Evolutionary conservation across 2,329 filamentous ascomycete genomes (phyloP).

Genomic region (Fusarium tanahbumbuense): DNA sequence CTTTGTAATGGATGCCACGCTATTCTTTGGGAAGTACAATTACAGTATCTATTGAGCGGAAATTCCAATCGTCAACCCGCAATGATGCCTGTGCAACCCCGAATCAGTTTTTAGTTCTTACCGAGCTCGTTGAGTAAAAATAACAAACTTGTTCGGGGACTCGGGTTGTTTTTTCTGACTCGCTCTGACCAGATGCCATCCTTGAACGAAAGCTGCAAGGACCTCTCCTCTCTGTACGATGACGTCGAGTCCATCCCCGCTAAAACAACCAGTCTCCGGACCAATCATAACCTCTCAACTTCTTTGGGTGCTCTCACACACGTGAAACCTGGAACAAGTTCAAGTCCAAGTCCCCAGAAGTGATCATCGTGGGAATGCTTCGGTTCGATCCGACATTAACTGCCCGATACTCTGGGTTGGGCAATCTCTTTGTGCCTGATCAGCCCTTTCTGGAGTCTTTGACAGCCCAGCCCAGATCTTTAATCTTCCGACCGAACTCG

Average conservation of each 20-base stretch:
- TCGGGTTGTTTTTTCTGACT: slow-evolving; percentile 1
- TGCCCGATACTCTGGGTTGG: slow-evolving; percentile 20
- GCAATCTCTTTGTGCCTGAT: slow-evolving; percentile 35
- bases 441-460: slow-evolving; percentile 4
- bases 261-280: background rate
- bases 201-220: slow-evolving; percentile 35
- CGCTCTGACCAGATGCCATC: slow-evolving; percentile 2
- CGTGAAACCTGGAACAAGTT: slow-evolving; percentile 19
- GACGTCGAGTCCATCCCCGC: slow-evolving; percentile 39
- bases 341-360: slow-evolving; percentile 23
- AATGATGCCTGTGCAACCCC: background rate
- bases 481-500: slow-evolving; percentile 15
- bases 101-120: background rate
- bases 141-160: slow-evolving; percentile 8
- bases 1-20: background rate
- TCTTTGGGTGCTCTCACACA: slow-evolving; percentile 9
- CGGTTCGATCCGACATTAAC: slow-evolving; percentile 31
- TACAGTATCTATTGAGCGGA: background rate
- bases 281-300: slow-evolving; percentile 23
- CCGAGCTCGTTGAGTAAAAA: background rate
- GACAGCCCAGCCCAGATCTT: background rate
- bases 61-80: slow-evolving; percentile 9
- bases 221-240: slow-evolving; percentile 40
- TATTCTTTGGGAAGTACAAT: background rate
- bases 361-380: slow-evolving; percentile 40